Base-by-base conservation (phyloP, 1,284 basidiomycete species). In the Trichosporon faecale region DNA sequence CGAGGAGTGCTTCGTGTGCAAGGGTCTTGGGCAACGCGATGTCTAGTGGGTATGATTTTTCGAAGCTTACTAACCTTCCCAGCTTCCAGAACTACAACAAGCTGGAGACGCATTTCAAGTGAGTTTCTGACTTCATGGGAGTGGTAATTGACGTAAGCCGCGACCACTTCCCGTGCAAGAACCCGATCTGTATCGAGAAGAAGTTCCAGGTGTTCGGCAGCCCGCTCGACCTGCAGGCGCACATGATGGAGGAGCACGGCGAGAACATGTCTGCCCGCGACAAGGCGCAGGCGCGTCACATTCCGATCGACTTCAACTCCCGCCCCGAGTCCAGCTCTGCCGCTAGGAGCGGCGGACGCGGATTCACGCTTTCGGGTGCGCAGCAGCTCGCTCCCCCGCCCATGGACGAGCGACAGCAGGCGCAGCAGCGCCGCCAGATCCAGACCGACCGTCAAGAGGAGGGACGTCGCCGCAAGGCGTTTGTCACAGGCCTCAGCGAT, bases 1-100 rank as follows among this genome's bases (percentile, higher is more conserved):
- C 84, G 96, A 99, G 81, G 95, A 99, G 79, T 99, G 97, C 81
- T 97, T 97, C 78, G 85, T 99, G 33, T 99, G 97, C 84, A 93
- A 93, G 79, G 86, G 90, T 44, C 88, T 90, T 68, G 94, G 91
- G 4, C 79, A 94, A 61, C 86, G 88, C 72, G 89, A 95, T 81
- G 90, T 94, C 84, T 95, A 96, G 92, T 96, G 80, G 82, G 91
- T 88, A 2, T 18, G 23, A 18, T 16, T 23, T 3, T n/a, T 16
- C 9, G 8, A 52, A 18, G 46, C 37, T 16, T 25, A 37, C 65
- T 68, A 31, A 66, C 69, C 69, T 21, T 27, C n/a, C 1, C 63
- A 94, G 93, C 81, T 95, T 95, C 85, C 85, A 87, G 70, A 89
- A 93, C 75, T 94, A 94, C 74, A 86, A 88, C 44, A 87, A 86